phyloP scores from a whole-genome alignment of 2,329 filamentous ascomycete genomes.

The Microdochium paspali region DNA sequence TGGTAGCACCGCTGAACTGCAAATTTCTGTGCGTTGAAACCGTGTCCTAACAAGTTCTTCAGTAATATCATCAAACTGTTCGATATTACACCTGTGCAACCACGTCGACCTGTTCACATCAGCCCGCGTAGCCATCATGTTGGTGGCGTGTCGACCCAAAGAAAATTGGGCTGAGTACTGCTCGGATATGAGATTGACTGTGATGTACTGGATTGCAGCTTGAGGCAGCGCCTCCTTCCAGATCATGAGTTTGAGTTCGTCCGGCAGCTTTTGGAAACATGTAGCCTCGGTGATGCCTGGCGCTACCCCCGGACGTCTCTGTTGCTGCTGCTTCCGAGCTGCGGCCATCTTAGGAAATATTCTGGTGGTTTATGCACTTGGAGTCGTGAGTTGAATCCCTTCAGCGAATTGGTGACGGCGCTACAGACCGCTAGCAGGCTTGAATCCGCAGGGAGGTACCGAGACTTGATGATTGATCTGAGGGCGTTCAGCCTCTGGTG shows the following conservation, averaged over 20 bases:
- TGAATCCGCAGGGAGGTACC: too few relatives aligned
- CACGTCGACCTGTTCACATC: not conserved
- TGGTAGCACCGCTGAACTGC: not conserved
- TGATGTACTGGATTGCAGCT: constrained; percentile 12
- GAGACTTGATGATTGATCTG: too few relatives aligned
- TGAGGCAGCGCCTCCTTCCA: constrained; percentile 6
- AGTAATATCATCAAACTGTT: not conserved
- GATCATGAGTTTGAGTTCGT: constrained; percentile 13
- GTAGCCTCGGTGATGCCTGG: not conserved
- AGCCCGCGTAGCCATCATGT: not conserved
- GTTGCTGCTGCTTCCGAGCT: not conserved
- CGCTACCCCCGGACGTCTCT: not conserved
- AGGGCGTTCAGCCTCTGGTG: too few relatives aligned
- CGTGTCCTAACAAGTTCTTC: not conserved
- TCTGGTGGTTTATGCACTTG: too few relatives aligned
- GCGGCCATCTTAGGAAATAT: too few relatives aligned
- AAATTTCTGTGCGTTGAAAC: not conserved
- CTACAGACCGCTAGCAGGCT: too few relatives aligned
- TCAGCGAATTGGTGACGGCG: too few relatives aligned
- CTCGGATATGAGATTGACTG: constrained; percentile 1
- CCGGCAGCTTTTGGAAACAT: constrained; percentile 7
- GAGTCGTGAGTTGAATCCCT: too few relatives aligned
- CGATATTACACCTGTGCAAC: not conserved
- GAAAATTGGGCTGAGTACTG: too few relatives aligned
- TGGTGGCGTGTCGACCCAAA: not conserved